Conservation (phyloP, 177 flowering plant genomes). For the Tripterygium wilfordii region DNA sequence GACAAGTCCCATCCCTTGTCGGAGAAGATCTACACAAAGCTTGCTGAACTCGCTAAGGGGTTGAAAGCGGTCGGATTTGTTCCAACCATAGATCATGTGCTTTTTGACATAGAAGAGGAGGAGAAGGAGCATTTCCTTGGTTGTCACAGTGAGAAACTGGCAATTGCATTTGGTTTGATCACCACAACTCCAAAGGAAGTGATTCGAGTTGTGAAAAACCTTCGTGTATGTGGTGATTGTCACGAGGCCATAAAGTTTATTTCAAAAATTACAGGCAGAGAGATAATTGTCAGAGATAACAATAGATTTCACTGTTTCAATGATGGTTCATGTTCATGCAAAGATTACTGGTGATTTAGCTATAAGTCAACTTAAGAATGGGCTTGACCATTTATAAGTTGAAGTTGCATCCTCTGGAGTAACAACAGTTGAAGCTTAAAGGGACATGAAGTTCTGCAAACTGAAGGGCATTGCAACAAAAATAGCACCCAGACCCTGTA, state of each 20-base stretch:
- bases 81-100: slow-evolving; percentile 48
- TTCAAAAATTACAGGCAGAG: slow-evolving; percentile 50
- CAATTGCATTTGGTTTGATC: slow-evolving; percentile 60
- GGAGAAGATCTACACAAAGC: slow-evolving; percentile 43
- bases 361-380: neutral
- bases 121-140: slow-evolving; percentile 59
- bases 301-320: slow-evolving; percentile 60
- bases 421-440: no score
- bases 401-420: no score
- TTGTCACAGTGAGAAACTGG: slow-evolving; percentile 70
- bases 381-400: no score
- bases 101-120: slow-evolving; percentile 69
- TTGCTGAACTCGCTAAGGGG: slow-evolving; percentile 35
- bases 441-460: no score
- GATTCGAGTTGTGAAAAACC: slow-evolving; percentile 59
- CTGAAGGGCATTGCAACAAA: no score
- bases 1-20: slow-evolving; percentile 41
- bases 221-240: slow-evolving; percentile 72
- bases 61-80: slow-evolving; percentile 44
- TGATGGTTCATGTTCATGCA: slow-evolving; percentile 68
- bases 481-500: no score
- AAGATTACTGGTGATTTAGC: slow-evolving; percentile 59
- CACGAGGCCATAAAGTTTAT: slow-evolving; percentile 52
- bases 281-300: slow-evolving; percentile 59
- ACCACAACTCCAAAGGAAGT: slow-evolving; percentile 17